Evolutionary conservation across 2,329 filamentous ascomycete genomes (phyloP).

Genomic region (Didymella keratinophila): DNA sequence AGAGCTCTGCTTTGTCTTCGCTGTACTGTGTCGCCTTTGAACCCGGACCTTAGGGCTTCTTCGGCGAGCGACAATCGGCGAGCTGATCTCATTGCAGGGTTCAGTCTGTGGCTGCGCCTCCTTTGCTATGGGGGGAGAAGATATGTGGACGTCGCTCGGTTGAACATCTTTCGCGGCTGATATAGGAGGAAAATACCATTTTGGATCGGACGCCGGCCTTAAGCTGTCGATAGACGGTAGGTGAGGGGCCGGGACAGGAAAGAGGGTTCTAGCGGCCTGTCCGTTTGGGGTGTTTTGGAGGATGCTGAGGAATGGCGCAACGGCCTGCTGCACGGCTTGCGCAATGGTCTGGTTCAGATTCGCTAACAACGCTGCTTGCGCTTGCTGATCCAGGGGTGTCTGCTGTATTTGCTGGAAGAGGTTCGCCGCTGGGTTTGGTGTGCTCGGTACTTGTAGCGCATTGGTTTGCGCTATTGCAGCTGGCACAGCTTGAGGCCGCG

Average conservation of each 20-base stretch:
- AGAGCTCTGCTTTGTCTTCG: background rate
- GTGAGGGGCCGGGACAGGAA: conserved; percentile 16
- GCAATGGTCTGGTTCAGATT: conserved; percentile 35
- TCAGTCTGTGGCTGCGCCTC: background rate
- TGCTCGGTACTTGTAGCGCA: conserved; percentile 19
- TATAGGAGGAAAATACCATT: conserved; percentile 38
- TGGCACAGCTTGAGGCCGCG: background rate
- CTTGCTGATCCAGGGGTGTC: conserved; percentile 41
- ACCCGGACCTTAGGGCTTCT: conserved; percentile 28
- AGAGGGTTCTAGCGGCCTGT: conserved; percentile 10
- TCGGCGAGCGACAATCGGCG: conserved; percentile 12
- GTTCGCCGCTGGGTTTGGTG: conserved; percentile 29
- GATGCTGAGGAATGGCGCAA: conserved; percentile 31
- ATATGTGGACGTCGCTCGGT: background rate
- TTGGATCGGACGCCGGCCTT: conserved; percentile 38
- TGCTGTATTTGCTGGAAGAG: conserved; percentile 40
- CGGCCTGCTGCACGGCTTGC: conserved; percentile 37
- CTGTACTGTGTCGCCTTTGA: background rate
- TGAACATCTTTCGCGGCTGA: background rate
- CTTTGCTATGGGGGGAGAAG: conserved; percentile 3
- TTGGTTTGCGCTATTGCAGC: conserved; percentile 4
- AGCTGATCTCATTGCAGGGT: background rate
- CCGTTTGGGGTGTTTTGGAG: conserved; percentile 21
- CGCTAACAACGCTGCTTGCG: conserved; percentile 37
- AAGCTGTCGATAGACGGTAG: conserved; percentile 19